Evolutionary conservation across 2,329 filamentous ascomycete species (phyloP).

Genomic region (Ploettnerulaceae sp.): DNA sequence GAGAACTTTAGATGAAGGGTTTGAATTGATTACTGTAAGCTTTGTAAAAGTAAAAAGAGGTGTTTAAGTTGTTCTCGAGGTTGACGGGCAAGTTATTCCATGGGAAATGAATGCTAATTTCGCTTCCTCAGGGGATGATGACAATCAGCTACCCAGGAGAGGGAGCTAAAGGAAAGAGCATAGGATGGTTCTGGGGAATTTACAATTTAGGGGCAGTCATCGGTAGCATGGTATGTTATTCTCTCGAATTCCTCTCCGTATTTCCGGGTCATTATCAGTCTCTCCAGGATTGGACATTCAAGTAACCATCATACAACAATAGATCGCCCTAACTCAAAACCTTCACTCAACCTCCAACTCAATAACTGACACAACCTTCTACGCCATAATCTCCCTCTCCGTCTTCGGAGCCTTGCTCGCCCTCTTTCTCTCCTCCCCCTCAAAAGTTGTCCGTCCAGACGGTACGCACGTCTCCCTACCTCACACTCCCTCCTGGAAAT

Average conservation of each 20-base stretch:
- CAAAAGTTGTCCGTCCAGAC: slow-evolving; percentile 66
- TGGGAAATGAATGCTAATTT: background rate
- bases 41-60: no score
- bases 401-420: slow-evolving; percentile 54
- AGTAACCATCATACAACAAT: background rate
- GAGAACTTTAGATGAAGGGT: background rate
- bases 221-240: slow-evolving; percentile 1
- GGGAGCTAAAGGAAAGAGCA: slow-evolving; percentile 75
- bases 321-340: slow-evolving; percentile 56
- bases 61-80: background rate
- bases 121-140: slow-evolving; percentile 65
- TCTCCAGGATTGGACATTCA: no score
- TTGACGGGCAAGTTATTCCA: no score
- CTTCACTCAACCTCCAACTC: slow-evolving; percentile 46
- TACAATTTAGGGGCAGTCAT: slow-evolving; percentile 15
- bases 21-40: no score
- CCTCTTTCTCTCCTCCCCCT: slow-evolving; percentile 63
- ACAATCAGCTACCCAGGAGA: slow-evolving; percentile 86
- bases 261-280: background rate
- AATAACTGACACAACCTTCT: slow-evolving; percentile 13
- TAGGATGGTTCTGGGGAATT: slow-evolving; percentile 56
- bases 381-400: slow-evolving; percentile 14
- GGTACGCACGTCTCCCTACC: slow-evolving; percentile 75
- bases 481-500: slow-evolving; percentile 80
- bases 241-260: background rate